These are phyloP conservation scores for Tulasnella sp. DNA, from an alignment of 768 basidiomycete species.

Conservation along the genomic window DNA sequence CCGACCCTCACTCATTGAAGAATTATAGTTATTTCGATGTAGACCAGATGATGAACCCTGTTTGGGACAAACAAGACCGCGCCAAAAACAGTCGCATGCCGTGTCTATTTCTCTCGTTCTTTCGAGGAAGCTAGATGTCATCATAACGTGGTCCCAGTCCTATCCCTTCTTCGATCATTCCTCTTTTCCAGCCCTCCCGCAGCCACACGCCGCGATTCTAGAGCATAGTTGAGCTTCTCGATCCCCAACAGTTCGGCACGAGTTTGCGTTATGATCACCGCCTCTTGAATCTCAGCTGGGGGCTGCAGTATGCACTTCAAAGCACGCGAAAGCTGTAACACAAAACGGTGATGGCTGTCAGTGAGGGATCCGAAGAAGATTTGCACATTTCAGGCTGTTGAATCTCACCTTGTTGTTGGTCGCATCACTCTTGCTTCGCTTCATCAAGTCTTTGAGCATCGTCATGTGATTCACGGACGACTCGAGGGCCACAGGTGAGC, in stretches of 20 bases:
- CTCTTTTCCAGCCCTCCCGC: not conserved
- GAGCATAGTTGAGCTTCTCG: conserved; percentile 49
- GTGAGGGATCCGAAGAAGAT: no score
- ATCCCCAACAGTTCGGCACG: conserved; percentile 53
- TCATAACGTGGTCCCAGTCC: no score
- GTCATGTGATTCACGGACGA: conserved; percentile 36
- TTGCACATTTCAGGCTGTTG: no score
- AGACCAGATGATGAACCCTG: no score
- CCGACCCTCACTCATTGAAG: conserved; percentile 44
- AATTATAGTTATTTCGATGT: no score
- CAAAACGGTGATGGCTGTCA: no score
- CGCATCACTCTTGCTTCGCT: conserved; percentile 38
- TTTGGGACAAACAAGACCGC: no score
- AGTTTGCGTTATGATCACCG: conserved; percentile 44
- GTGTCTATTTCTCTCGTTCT: no score
- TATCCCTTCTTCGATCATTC: no score
- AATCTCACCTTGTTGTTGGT: conserved; percentile 38
- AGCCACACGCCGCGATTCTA: conserved; percentile 27
- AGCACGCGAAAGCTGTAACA: conserved; percentile 46
- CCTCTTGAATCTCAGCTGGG: conserved; percentile 35
- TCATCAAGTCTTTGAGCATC: conserved; percentile 40
- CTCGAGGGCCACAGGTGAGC: conserved; percentile 43
- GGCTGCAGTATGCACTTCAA: conserved; percentile 42
- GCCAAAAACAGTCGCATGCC: no score
- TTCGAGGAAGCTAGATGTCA: no score